phyloP scores from a whole-genome alignment of 2,329 filamentous ascomycete genomes.

The Apiospora rasikravindrae region DNA sequence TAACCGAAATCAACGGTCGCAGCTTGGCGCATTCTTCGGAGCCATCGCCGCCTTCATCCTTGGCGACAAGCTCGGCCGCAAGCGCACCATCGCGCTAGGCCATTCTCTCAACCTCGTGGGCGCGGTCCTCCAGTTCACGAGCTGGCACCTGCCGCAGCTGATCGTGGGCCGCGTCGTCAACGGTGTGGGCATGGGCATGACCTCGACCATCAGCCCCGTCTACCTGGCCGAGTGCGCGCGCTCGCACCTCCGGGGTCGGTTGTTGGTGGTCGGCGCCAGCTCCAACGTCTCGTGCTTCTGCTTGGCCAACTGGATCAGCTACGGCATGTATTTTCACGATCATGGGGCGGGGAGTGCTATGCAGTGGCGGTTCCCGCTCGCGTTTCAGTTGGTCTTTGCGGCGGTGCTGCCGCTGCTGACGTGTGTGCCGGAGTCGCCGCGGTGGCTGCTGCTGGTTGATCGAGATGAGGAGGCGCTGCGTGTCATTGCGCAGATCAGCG shows the following conservation, averaged over 20 bases:
- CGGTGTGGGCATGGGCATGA: conserved; percentile 38
- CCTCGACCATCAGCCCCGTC: conserved; percentile 37
- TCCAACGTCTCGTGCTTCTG: conserved; percentile 46
- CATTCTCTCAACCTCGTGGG: conserved; percentile 67
- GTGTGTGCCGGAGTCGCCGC: conserved; percentile 39
- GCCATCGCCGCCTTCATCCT: conserved; percentile 66
- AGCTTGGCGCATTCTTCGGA: conserved; percentile 70
- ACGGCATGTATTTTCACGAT: conserved; percentile 41
- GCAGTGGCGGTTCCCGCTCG: conserved; percentile 44
- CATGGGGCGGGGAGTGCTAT: conserved; percentile 31
- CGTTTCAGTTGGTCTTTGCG: conserved; percentile 45
- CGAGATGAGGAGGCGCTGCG: conserved; percentile 49
- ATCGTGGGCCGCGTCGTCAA: conserved; percentile 36
- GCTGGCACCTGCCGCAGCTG: conserved; percentile 36
- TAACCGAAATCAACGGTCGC: background rate
- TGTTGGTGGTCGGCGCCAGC: conserved; percentile 36
- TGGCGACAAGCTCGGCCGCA: conserved; percentile 70
- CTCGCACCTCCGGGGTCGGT: conserved; percentile 32
- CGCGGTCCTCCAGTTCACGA: conserved; percentile 58
- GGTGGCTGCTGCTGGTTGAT: conserved; percentile 57
- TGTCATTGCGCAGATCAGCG: conserved; percentile 62
- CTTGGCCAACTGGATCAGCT: conserved; percentile 55
- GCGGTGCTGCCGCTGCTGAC: conserved; percentile 38
- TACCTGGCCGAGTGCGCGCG: conserved; percentile 36
- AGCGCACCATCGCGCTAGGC: conserved; percentile 67